Evolutionary conservation across 2,329 filamentous ascomycete genomes (phyloP).

Genomic region (Sporothrix brasiliensis): DNA sequence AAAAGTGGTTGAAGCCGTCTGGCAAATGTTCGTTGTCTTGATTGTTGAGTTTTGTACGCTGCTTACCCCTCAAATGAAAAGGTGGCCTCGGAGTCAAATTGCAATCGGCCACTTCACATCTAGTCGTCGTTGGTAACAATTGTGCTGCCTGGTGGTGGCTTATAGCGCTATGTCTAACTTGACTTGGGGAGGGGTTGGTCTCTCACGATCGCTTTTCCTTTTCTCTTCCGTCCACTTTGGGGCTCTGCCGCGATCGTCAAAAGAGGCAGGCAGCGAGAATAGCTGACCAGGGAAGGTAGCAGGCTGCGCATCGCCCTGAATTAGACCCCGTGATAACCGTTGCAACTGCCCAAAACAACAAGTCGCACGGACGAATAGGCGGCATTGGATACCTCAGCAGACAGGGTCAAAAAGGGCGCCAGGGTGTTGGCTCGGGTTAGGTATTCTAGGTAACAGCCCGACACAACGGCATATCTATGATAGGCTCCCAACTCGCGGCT

Average conservation of each 20-base stretch:
- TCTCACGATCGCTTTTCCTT: not conserved
- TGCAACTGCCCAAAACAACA: not conserved
- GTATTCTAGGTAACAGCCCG: not conserved
- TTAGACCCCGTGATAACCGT: not conserved
- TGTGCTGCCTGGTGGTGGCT: slow-evolving; percentile 17
- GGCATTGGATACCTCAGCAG: slow-evolving; percentile 31
- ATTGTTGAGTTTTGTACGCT: not conserved
- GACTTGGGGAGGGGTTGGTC: not conserved
- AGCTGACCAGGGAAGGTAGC: not conserved
- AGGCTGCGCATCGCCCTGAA: not conserved
- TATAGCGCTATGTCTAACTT: not conserved
- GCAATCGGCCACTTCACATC: not conserved
- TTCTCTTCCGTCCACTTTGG: not conserved
- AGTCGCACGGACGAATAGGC: slow-evolving; percentile 27
- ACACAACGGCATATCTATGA: too few species aligned
- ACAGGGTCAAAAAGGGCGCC: too few species aligned
- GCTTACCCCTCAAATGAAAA: not conserved
- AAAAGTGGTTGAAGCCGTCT: not conserved
- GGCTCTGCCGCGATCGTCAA: slow-evolving; percentile 12
- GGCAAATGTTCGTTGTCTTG: not conserved
- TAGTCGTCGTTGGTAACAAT: not conserved
- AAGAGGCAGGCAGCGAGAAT: slow-evolving; percentile 14
- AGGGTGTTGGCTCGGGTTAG: too few species aligned
- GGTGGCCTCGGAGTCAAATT: not conserved
- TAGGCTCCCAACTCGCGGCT: too few species aligned